Conservation (phyloP, 306 rosid genomes). For the Pterocarpus santalinus region DNA sequence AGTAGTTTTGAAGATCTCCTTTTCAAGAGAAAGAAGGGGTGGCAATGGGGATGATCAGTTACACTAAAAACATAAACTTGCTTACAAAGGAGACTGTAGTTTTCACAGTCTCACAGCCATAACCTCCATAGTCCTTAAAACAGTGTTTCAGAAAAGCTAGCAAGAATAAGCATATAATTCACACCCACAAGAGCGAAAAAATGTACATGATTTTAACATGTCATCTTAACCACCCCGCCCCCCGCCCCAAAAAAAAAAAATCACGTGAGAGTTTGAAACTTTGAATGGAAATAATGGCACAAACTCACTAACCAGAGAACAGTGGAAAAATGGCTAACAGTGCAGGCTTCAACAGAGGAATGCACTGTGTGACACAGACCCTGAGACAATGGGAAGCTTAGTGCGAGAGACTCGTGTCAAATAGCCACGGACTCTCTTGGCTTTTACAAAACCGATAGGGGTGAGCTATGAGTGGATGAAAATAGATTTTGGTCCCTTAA, state of each 20-base stretch:
- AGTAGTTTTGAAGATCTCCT: not conserved
- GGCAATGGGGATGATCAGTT: not conserved
- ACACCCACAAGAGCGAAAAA: not conserved
- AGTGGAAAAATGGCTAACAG: slow-evolving; percentile 50
- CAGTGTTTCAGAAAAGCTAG: slow-evolving; percentile 6
- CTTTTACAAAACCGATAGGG: slow-evolving; percentile 86
- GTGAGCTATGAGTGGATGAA: slow-evolving; percentile 81
- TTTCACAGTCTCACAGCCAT: not conserved
- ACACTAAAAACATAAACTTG: not conserved
- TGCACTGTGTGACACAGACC: slow-evolving; percentile 16
- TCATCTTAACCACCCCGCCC: not conserved
- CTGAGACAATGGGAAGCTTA: slow-evolving; percentile 22
- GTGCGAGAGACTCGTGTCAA: slow-evolving; percentile 43
- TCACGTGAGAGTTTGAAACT: slow-evolving; percentile 5
- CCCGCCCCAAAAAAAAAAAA: too few relatives aligned
- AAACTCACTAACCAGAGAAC: slow-evolving; percentile 56
- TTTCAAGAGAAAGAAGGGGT: not conserved
- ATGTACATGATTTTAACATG: not conserved
- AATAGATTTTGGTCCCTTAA: slow-evolving; percentile 61
- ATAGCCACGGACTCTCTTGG: slow-evolving; percentile 52
- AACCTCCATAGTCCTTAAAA: not conserved
- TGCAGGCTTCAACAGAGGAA: slow-evolving; percentile 43
- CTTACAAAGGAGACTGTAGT: not conserved
- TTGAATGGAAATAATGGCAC: not conserved
- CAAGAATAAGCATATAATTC: slow-evolving; percentile 4